Evolutionary conservation across 2,329 filamentous ascomycete species (phyloP), one percentile per base, ranked within the genome.

Genomic region (Calonectria naviculata): DNA sequence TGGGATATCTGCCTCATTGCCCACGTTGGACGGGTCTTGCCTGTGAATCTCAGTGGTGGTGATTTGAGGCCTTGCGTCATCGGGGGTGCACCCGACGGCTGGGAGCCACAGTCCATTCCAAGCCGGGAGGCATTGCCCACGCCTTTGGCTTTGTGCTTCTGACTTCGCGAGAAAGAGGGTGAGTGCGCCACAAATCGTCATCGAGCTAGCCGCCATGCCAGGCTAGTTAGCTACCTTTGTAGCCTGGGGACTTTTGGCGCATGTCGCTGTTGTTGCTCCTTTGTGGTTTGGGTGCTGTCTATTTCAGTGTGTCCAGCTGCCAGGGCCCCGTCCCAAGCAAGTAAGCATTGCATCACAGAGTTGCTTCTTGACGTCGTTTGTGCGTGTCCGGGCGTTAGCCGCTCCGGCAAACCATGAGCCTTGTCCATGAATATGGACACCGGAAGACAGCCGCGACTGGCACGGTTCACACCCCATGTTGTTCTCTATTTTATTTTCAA

Each of bases 21-120:
- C 52, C 64, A 72, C 76, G 61, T 70, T 70, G 61, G 36, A 67
- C 54, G 65, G 71, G 70, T 67, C 42, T 70, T 70, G 71, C 46
- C 72, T 54, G 65, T 68, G 65, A 68, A 64, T 71, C 67, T 71
- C 71, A 71, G 38, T 28, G 47, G 58, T 56, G 65, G 58, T 65
- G 67, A 56, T 41, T 47, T 46, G 60, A 67, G 38, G 56, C 70
- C 69, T 75, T 78, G 71, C 75, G 76, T 78, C 76, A 78, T 78
- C 12, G 31, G 31, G 64, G 67, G 73, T 70, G 73, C 73, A 42
- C 58, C 71, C 12, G 47, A 54, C 71, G 72, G 64, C 36, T 60
- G 62, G 34, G 29, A 64, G 49, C 62, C 68, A 67, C 29, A 67
- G 54, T 49, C 67, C 74, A 76, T 73, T 69, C 71, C 74, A 72